Conservation (phyloP, 805 yeast species). For the Blastobotrys attinorum region DNA sequence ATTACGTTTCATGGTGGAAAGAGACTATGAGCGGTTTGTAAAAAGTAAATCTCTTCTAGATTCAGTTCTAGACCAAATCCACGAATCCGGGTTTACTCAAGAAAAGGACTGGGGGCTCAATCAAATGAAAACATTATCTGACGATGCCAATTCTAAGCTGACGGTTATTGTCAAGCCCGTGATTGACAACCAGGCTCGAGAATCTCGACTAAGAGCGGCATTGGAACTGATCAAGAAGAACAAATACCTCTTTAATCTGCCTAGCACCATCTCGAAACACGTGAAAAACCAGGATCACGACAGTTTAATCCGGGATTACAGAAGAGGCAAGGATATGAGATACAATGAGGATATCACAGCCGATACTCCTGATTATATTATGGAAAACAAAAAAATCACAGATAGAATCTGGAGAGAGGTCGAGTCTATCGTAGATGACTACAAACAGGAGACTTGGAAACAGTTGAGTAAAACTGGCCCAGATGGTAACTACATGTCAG, state of each 20-base stretch:
- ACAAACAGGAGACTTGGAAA: slow-evolving; percentile 48
- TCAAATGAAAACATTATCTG: slow-evolving; percentile 31
- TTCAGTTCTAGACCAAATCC: slow-evolving; percentile 47
- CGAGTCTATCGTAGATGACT: slow-evolving; percentile 44
- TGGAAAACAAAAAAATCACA: slow-evolving; percentile 33
- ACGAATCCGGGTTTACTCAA: slow-evolving; percentile 29
- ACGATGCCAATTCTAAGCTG: slow-evolving; percentile 46
- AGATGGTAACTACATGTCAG: slow-evolving; percentile 28
- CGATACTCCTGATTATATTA: slow-evolving; percentile 15
- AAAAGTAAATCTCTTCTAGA: slow-evolving; percentile 58
- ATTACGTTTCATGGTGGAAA: slow-evolving; percentile 44
- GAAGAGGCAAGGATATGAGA: slow-evolving; percentile 37
- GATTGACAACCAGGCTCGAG: slow-evolving; percentile 41
- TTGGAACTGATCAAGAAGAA: slow-evolving; percentile 45
- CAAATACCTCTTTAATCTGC: slow-evolving; percentile 48
- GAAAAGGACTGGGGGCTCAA: slow-evolving; percentile 28
- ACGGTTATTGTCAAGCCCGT: slow-evolving; percentile 53
- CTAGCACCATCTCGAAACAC: slow-evolving; percentile 38
- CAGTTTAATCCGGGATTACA: slow-evolving; percentile 48
- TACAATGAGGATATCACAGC: slow-evolving; percentile 17
- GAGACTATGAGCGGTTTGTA: slow-evolving; percentile 58
- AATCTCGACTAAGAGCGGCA: slow-evolving; percentile 42
- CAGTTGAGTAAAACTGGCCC: slow-evolving; percentile 31
- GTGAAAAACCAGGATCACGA: slow-evolving; percentile 48
- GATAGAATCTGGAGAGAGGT: slow-evolving; percentile 51